These are phyloP conservation scores for Rhizopogon vesiculosus DNA, from an alignment of 768 basidiomycete genomes.

Conservation along the genomic window DNA sequence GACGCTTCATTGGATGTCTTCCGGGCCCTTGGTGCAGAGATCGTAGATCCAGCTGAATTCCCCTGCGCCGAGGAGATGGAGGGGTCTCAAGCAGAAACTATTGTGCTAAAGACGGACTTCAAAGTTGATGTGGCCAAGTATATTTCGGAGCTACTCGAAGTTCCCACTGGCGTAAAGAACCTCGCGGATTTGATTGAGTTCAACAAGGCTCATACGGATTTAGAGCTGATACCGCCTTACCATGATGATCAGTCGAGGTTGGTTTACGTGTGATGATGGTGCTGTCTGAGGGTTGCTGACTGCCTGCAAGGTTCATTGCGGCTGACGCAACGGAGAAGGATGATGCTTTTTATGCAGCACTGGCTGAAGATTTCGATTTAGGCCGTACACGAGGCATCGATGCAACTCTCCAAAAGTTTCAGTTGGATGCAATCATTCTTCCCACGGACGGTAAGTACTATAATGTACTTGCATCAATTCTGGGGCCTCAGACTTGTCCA, in stretches of 20 bases:
- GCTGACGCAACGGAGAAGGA: slow-evolving; percentile 29
- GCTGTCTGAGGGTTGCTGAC: background rate
- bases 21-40: slow-evolving; percentile 34
- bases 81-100: slow-evolving; percentile 41
- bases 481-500: background rate
- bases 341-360: slow-evolving; percentile 37
- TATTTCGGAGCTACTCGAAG: slow-evolving; percentile 39
- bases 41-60: slow-evolving; percentile 62
- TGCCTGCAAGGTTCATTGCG: slow-evolving; percentile 12
- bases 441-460: slow-evolving; percentile 33
- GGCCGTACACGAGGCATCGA: slow-evolving; percentile 54
- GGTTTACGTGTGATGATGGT: slow-evolving; percentile 4
- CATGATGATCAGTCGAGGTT: slow-evolving; percentile 32
- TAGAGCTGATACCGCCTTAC: slow-evolving; percentile 38
- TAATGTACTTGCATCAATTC: background rate
- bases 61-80: slow-evolving; percentile 48
- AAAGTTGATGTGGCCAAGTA: slow-evolving; percentile 56
- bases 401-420: slow-evolving; percentile 38
- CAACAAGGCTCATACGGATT: slow-evolving; percentile 44
- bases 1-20: slow-evolving; percentile 34
- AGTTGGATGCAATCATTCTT: slow-evolving; percentile 49
- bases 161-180: slow-evolving; percentile 51
- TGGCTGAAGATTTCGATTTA: slow-evolving; percentile 43
- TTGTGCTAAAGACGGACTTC: slow-evolving; percentile 54
- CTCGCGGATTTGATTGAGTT: slow-evolving; percentile 57